Evolutionary conservation across 805 yeast genomes (phyloP), one percentile per base, ranked within the genome.

Genomic region (Tetrapisispora phaffii): DNA sequence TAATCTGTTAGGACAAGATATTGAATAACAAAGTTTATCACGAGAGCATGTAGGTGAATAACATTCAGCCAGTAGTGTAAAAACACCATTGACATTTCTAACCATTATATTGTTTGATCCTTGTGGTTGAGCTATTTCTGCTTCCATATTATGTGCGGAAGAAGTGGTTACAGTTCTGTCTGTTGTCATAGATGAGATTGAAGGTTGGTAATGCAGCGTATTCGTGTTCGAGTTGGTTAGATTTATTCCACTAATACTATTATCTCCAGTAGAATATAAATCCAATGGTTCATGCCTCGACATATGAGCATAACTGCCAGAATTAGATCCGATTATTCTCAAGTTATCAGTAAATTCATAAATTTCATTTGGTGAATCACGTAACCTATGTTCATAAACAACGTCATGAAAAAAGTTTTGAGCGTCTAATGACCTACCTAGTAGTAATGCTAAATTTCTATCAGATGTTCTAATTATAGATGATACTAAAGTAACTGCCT

Each of bases 11-110:
- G 98, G 98, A 67, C 98, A 93, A 12, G 96, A 94, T 54, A 93
- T 89, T 36, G 95, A 85, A 65, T 93, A 93, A 66, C 98, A 93
- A 34, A 90, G 69, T 29, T 77, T 72, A 56, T 86, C 94, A 42
- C 94, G 72, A 5, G 96, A 81, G 66, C 98, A 93, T 0, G 98
- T 93, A 29, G 98, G 96, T 0, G 97, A 88, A 59, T 93, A 93
- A 66, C 98, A 93, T 58, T 89, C 96, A 0, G 97, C 85, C 50
- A 93, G 70, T 36, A 90, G 69, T 1, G 96, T 90, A 58, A 90
- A 93, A 3, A 93, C 95, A 54, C 98, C 98, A 62, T 85, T 85
- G 10, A 87, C 48, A 35, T 51, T 52, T 32, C 41, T 29, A 7
- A 22, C 34, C 17, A 36, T 39, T 16, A 20, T 7, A n/a, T 12